A percentile compares a stretch with the other conserved stretches of the same genome.
Evolutionary conservation across 2,329 filamentous ascomycete species (phyloP).

Genomic region (Hypoxylon sp.): DNA sequence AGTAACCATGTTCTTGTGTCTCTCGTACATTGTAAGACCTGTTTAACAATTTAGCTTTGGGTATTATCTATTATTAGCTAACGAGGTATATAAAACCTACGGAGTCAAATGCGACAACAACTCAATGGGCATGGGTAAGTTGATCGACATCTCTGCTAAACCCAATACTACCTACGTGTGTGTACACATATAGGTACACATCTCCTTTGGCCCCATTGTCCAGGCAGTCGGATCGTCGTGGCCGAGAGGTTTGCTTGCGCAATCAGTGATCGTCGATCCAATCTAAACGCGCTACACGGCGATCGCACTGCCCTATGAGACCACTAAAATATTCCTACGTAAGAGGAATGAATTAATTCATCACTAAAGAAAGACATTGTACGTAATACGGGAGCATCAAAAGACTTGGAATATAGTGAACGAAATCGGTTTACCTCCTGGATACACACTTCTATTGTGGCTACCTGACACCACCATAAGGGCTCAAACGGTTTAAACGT

Average conservation of each 20-base stretch:
- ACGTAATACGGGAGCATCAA: neutral
- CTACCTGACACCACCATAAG: neutral
- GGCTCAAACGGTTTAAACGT: no score
- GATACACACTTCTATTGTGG: no score
- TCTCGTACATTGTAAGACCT: slow-evolving; percentile 16
- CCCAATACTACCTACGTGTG: slow-evolving; percentile 1
- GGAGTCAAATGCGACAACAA: slow-evolving; percentile 14
- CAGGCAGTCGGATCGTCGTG: slow-evolving; percentile 28
- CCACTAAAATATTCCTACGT: slow-evolving; percentile 1
- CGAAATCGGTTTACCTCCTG: neutral
- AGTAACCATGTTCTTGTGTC: slow-evolving; percentile 23
- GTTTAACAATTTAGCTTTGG: slow-evolving; percentile 12
- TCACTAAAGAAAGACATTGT: neutral
- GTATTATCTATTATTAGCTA: slow-evolving; percentile 24
- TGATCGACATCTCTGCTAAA: slow-evolving; percentile 25
- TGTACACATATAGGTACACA: neutral
- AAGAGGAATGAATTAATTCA: neutral
- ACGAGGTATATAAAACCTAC: neutral
- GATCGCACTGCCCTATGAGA: slow-evolving; percentile 8
- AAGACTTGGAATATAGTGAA: neutral
- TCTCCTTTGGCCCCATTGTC: slow-evolving; percentile 10
- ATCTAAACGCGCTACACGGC: slow-evolving; percentile 17
- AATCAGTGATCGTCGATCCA: slow-evolving; percentile 26
- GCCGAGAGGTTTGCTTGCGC: slow-evolving; percentile 30
- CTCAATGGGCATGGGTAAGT: neutral